phyloP scores from a whole-genome alignment of 1,139 yeast genomes.

The Nakaseomyces delphensis region DNA sequence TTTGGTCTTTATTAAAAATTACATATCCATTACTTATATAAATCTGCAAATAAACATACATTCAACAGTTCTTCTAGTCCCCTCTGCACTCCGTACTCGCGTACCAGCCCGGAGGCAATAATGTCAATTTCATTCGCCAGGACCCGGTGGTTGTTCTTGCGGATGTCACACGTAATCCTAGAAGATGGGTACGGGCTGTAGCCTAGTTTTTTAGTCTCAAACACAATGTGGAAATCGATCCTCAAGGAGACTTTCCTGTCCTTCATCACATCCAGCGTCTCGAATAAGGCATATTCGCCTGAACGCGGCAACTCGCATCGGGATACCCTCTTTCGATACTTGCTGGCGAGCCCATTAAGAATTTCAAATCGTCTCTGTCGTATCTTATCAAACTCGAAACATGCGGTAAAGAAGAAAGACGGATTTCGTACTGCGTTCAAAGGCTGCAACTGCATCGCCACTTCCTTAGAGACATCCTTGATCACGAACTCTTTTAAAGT shows the following conservation, averaged over 20 bases:
- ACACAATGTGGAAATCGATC: slow-evolving; percentile 5
- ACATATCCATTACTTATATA: slow-evolving; percentile 1
- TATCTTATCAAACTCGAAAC: slow-evolving; percentile 8
- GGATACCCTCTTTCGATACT: slow-evolving; percentile 1
- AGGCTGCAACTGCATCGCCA: slow-evolving; percentile 1
- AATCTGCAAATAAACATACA: slow-evolving; percentile 8
- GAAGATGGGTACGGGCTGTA: slow-evolving; percentile 4
- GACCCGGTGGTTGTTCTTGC: background rate
- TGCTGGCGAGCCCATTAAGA: background rate
- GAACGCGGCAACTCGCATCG: background rate
- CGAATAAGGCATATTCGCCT: background rate
- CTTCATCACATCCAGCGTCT: background rate
- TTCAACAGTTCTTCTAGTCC: slow-evolving; percentile 7
- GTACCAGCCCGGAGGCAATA: slow-evolving; percentile 2
- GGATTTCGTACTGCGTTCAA: slow-evolving; percentile 3
- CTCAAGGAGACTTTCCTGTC: background rate
- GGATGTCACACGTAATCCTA: background rate
- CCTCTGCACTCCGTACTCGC: slow-evolving; percentile 6
- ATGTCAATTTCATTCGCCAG: background rate
- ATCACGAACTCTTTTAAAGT: slow-evolving; percentile 3
- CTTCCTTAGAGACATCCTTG: background rate
- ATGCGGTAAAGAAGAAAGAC: slow-evolving; percentile 1
- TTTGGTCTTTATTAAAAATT: too few relatives aligned
- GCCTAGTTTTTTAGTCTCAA: background rate
- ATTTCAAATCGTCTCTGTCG: background rate